phyloP scores from a whole-genome alignment of 208 protist species.

The Leishmania turanica region DNA sequence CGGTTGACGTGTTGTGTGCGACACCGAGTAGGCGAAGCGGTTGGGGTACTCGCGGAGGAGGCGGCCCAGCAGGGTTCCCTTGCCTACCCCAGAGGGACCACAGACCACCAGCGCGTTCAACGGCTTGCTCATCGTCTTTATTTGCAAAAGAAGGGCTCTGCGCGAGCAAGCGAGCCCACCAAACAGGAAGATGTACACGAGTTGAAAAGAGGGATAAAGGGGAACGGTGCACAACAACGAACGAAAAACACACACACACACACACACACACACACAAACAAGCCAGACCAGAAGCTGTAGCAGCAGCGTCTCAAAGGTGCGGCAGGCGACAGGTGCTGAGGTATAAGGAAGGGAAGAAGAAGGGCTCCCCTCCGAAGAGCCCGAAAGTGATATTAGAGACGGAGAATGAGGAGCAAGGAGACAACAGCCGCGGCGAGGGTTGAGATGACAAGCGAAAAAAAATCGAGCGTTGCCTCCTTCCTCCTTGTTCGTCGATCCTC shows the following conservation, averaged over 20 bases:
- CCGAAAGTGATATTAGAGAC: neutral
- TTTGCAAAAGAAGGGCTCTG: neutral
- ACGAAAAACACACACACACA: neutral
- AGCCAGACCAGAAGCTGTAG: neutral
- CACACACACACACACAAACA: too few relatives aligned
- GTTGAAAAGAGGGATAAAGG: neutral
- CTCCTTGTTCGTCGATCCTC: neutral
- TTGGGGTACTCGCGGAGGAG: slow-evolving; percentile 75
- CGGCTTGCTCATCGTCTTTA: slow-evolving; percentile 24
- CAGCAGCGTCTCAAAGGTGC: neutral
- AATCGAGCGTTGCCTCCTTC: neutral
- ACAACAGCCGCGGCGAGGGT: neutral
- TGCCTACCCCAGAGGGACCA: slow-evolving; percentile 93
- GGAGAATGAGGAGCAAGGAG: neutral
- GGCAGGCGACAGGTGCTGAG: neutral
- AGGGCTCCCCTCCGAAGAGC: neutral
- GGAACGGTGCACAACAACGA: neutral
- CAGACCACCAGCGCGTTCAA: slow-evolving; percentile 89
- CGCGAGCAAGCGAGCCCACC: neutral
- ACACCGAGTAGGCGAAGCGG: slow-evolving; percentile 92
- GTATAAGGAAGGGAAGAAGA: too few relatives aligned
- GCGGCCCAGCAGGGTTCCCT: slow-evolving; percentile 89
- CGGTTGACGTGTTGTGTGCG: slow-evolving; percentile 91
- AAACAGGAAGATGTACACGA: neutral
- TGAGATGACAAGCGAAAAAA: neutral